Base-by-base conservation (phyloP, 2,329 filamentous ascomycete genomes). In the Dothideomycetes sp. region DNA sequence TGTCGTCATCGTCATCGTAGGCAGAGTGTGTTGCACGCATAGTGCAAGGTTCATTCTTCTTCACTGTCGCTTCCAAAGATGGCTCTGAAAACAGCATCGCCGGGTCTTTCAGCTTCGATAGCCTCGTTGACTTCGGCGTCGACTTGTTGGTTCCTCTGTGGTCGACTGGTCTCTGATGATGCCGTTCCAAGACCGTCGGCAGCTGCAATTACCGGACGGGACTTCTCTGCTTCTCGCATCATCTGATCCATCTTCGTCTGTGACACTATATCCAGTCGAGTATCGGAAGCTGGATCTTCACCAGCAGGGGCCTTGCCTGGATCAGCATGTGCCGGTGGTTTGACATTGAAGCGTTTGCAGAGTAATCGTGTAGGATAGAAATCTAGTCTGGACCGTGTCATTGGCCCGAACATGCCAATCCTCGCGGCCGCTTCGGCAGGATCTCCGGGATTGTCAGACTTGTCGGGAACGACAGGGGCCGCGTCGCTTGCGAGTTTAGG, bases 261-360 rank as follows among this genome's bases (percentile, higher is more conserved):
- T 2, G 71, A 72, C 4, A 76, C 65, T 17, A 74, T 60, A 44
- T 73, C 71, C 33, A 63, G 54, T 20, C 57, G 60, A 18, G 44
- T 41, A 7, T 48, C 47, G 5, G 43, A 51, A 25, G 38, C 44
- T 11, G 45, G 43, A 27, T 30, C 35, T 47, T 62, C 50, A 9
- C 54, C 46, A 13, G 53, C 58, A 41, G 60, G 57, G 12, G 60
- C 64, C 11, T 41, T 17, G 9, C 36, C 45, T 5, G 27, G 39
- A 17, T 34, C 30, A 22, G 82, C 77, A 58, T 86, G 74, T 8
- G 73, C 70, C 0, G 88, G 86, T 7, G 82, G 76, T 45, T 73
- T 78, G n/a, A 96, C 82, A 51, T 87, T 87, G 63, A 98, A 94
- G 7, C 91, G 74, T 59, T 96, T 98, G 64, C 89, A 96, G n/a